Conservation (phyloP, 176 grass and related monocot species). For the Phragmites australis region DNA sequence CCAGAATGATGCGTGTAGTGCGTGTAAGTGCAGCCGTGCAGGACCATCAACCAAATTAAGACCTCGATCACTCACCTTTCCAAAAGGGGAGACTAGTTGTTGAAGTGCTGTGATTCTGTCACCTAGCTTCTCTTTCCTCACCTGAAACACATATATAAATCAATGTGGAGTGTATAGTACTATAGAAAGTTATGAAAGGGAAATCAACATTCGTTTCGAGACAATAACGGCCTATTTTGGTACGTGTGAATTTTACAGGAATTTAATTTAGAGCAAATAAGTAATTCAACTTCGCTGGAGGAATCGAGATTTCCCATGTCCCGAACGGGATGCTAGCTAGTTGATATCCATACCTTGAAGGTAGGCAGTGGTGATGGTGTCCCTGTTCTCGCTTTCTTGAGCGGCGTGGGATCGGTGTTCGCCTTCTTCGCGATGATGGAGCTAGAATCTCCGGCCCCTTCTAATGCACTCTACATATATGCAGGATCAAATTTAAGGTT, state of each 20-base stretch:
- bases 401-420: neutral
- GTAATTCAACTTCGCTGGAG: neutral
- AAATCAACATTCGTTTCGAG: neutral
- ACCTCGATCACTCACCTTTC: slow-evolving; percentile 63
- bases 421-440: slow-evolving; percentile 52
- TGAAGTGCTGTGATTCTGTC: slow-evolving; percentile 96
- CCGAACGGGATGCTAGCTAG: neutral
- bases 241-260: neutral
- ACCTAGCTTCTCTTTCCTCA: slow-evolving; percentile 98
- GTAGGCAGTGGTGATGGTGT: slow-evolving; percentile 64
- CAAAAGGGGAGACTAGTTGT: slow-evolving; percentile 99
- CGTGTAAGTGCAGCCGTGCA: slow-evolving; percentile 25
- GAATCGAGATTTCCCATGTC: neutral
- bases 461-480: slow-evolving; percentile 47
- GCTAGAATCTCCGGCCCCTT: slow-evolving; percentile 55
- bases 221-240: neutral
- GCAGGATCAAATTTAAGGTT: slow-evolving; percentile 6
- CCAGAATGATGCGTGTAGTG: slow-evolving; percentile 19
- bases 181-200: neutral
- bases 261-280: neutral
- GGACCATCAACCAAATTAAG: slow-evolving; percentile 43
- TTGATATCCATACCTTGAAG: slow-evolving; percentile 63
- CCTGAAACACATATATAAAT: slow-evolving; percentile 50
- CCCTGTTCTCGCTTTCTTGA: slow-evolving; percentile 76
- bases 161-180: neutral